These are phyloP conservation scores for Coniosporium apollinis DNA, from an alignment of 495 filamentous ascomycete species.

Conservation along the genomic window DNA sequence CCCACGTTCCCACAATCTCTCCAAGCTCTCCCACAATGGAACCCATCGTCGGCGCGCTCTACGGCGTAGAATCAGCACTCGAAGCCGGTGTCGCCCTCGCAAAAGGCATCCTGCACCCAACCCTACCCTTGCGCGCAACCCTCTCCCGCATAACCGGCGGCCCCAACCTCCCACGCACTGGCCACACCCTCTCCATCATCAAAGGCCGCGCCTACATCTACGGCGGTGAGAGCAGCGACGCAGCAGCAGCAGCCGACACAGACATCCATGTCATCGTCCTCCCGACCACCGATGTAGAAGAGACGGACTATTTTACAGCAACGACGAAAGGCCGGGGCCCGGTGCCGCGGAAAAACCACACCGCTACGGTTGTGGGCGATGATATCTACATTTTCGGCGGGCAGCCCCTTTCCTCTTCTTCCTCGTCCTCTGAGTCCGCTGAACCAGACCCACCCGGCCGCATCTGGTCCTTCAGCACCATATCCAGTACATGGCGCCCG, in stretches of 20 bases:
- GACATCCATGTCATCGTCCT: conserved; percentile 50
- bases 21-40: conserved; percentile 23
- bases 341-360: conserved; percentile 36
- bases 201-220: conserved; percentile 53
- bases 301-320: conserved; percentile 35
- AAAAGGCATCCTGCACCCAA: conserved; percentile 25
- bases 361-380: conserved; percentile 38
- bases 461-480: conserved; percentile 49
- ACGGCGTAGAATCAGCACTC: conserved; percentile 19
- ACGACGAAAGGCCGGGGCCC: conserved; percentile 27
- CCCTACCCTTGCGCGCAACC: conserved; percentile 34
- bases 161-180: conserved; percentile 42
- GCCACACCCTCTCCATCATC: conserved; percentile 51
- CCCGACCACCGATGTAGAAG: conserved; percentile 28
- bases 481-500: conserved; percentile 36
- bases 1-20: too few species aligned
- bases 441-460: conserved; percentile 37
- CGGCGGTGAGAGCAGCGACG: conserved; percentile 41
- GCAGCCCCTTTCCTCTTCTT: conserved; percentile 14
- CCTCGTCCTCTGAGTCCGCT: conserved; percentile 21
- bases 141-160: conserved; percentile 39
- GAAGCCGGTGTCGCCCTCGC: conserved; percentile 21
- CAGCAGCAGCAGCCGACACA: conserved; percentile 40
- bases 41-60: conserved; percentile 19
- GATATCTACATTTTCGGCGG: conserved; percentile 51